Percentiles rank a stretch among this genome's conserved stretches.
Evolutionary conservation across 2,329 filamentous ascomycete genomes (phyloP).

Genomic region (Sporothrix curviconia): DNA sequence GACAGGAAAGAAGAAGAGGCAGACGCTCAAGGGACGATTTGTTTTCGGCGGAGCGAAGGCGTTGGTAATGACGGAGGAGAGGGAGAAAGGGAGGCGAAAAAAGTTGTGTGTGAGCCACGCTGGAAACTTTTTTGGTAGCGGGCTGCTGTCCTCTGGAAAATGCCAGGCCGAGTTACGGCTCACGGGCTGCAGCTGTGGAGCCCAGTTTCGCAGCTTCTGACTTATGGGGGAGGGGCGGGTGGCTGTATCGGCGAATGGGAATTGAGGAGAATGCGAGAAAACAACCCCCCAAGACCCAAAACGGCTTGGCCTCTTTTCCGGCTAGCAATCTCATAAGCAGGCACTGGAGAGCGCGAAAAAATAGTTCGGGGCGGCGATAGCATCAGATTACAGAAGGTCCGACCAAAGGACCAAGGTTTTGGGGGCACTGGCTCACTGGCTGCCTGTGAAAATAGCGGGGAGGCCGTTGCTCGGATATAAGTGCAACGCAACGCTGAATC

Average conservation of each 20-base stretch:
- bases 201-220: no score
- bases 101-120: constrained; percentile 3
- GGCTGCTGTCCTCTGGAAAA: no score
- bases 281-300: no score
- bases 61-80: constrained; percentile 2
- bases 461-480: constrained; percentile 13
- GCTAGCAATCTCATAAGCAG: constrained; percentile 2
- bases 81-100: constrained; percentile 7
- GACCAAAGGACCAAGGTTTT: no score
- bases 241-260: constrained; percentile 11
- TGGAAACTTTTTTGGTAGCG: no score
- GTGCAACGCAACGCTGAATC: constrained; percentile 3
- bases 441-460: no score
- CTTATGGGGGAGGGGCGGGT: background rate
- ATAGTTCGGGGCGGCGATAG: constrained; percentile 12
- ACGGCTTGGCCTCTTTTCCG: background rate
- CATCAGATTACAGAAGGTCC: constrained; percentile 8
- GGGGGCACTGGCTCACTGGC: no score
- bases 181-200: background rate
- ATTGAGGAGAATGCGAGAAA: constrained; percentile 10
- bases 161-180: background rate
- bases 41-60: background rate
- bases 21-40: no score
- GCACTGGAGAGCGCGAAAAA: constrained; percentile 10
- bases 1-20: background rate